These are phyloP conservation scores for Knufia petricola DNA, from an alignment of 2,329 filamentous ascomycete genomes.

Conservation along the genomic window DNA sequence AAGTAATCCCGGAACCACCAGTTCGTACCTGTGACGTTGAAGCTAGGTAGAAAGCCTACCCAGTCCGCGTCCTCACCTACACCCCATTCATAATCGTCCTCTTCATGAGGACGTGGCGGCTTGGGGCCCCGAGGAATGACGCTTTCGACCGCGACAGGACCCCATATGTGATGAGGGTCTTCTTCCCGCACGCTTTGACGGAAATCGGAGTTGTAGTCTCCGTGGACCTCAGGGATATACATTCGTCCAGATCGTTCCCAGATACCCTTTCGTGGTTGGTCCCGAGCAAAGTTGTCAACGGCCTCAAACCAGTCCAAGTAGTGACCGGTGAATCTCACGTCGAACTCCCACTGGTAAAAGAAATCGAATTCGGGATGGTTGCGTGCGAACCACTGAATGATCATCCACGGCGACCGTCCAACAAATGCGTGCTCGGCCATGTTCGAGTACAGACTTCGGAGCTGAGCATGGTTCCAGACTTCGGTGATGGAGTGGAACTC, in stretches of 20 bases:
- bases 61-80: constrained; percentile 66
- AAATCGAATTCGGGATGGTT: constrained; percentile 72
- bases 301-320: constrained; percentile 70
- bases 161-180: constrained; percentile 48
- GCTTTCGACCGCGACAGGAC: constrained; percentile 49
- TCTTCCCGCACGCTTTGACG: constrained; percentile 17
- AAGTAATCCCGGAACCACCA: constrained; percentile 45
- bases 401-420: constrained; percentile 50
- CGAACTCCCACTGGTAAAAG: constrained; percentile 83
- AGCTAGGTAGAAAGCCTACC: constrained; percentile 68
- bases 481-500: constrained; percentile 64
- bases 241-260: constrained; percentile 50
- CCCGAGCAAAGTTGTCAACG: constrained; percentile 44
- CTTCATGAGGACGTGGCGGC: constrained; percentile 47
- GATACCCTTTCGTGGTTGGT: constrained; percentile 47
- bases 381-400: constrained; percentile 64
- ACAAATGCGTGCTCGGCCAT: constrained; percentile 23
- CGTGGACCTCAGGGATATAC: constrained; percentile 46
- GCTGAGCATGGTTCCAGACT: constrained; percentile 51
- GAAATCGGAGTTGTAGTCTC: constrained; percentile 33
- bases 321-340: constrained; percentile 68
- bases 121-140: constrained; percentile 52
- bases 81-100: constrained; percentile 67
- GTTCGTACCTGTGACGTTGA: constrained; percentile 61
- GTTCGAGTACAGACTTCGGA: constrained; percentile 23